A percentile compares a stretch with the other conserved stretches of the same genome.
Evolutionary conservation across 2,329 filamentous ascomycete species (phyloP).

Genomic region (Alternaria arborescens): DNA sequence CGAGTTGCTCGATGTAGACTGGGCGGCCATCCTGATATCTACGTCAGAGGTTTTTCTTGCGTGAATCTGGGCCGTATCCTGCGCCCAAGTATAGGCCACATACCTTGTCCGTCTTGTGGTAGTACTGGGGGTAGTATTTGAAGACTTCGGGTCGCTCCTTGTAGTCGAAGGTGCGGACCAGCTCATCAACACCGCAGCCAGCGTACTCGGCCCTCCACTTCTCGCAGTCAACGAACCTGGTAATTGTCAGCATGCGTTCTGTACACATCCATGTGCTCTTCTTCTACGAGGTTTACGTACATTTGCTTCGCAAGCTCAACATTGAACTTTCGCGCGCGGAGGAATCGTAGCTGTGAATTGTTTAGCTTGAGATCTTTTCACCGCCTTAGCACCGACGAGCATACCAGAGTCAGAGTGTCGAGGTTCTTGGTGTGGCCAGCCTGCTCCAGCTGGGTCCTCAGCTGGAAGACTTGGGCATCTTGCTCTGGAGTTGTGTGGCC

Average conservation of each 20-base stretch:
- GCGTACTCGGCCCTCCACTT: constrained; percentile 89
- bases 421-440: constrained; percentile 83
- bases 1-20: constrained; percentile 95
- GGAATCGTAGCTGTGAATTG: constrained; percentile 75
- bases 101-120: constrained; percentile 93
- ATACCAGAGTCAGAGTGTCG: constrained; percentile 89
- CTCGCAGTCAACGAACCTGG: constrained; percentile 89
- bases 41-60: constrained; percentile 15
- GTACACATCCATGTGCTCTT: background rate
- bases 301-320: constrained; percentile 84
- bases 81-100: constrained; percentile 14
- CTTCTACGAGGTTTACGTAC: constrained; percentile 62
- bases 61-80: background rate
- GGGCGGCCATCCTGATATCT: constrained; percentile 83
- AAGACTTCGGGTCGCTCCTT: constrained; percentile 83
- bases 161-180: constrained; percentile 84
- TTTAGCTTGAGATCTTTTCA: constrained; percentile 26
- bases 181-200: constrained; percentile 72
- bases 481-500: constrained; percentile 87
- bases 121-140: constrained; percentile 97
- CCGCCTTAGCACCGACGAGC: constrained; percentile 33
- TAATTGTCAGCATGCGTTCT: constrained; percentile 33
- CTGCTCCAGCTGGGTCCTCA: constrained; percentile 84
- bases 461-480: constrained; percentile 87
- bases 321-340: constrained; percentile 95